These are phyloP conservation scores for Solanum appendiculatum DNA, from an alignment of 257 asterid genomes.

Conservation along the genomic window DNA sequence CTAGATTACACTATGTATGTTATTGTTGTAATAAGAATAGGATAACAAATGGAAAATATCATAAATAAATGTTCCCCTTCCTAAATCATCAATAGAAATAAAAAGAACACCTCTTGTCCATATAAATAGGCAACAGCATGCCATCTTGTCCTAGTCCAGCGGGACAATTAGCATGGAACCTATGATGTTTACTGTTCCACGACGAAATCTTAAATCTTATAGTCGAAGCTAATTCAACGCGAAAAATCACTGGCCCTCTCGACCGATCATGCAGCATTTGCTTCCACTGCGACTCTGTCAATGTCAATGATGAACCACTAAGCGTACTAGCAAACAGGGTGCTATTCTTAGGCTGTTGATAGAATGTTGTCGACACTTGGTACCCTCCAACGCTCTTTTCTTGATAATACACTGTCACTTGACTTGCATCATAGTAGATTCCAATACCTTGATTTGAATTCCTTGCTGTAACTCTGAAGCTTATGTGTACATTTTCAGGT, in stretches of 20 bases:
- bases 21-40: neutral
- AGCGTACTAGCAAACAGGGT: conserved; percentile 36
- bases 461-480: conserved; percentile 60
- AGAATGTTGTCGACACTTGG: conserved; percentile 35
- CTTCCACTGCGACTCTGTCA: conserved; percentile 34
- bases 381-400: conserved; percentile 32
- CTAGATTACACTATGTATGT: neutral
- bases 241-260: conserved; percentile 43
- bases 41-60: neutral
- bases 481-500: conserved; percentile 24
- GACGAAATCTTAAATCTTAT: conserved; percentile 72
- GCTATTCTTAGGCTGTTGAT: conserved; percentile 67
- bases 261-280: conserved; percentile 26
- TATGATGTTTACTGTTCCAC: conserved; percentile 67
- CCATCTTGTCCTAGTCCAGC: conserved; percentile 85
- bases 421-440: conserved; percentile 45
- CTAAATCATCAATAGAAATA: conserved; percentile 37
- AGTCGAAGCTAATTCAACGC: conserved; percentile 38
- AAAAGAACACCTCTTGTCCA: conserved; percentile 56
- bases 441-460: conserved; percentile 64
- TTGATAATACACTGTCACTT: conserved; percentile 26
- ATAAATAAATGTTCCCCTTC: neutral
- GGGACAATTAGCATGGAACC: conserved; percentile 57
- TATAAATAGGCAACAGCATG: conserved; percentile 27
- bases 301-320: conserved; percentile 39